Conservation (phyloP, 345 rosid species). For the Gossypium mustelinum region DNA sequence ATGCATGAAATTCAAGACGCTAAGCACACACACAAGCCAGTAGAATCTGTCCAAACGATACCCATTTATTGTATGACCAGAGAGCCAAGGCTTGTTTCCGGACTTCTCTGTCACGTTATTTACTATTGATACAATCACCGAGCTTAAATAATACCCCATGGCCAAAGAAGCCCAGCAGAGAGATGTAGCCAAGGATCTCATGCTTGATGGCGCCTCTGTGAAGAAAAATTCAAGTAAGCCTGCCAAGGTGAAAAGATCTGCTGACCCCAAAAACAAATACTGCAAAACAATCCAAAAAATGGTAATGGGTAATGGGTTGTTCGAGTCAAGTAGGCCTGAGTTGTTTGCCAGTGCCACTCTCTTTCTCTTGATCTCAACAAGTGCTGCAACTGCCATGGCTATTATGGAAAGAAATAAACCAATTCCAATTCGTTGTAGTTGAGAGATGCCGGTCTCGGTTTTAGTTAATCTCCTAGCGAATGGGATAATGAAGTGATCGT, state of each 20-base stretch:
- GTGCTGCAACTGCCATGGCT: slow-evolving; percentile 72
- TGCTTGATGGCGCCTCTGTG: slow-evolving; percentile 68
- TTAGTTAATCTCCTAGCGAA: slow-evolving; percentile 55
- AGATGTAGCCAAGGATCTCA: slow-evolving; percentile 77
- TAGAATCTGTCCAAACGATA: slow-evolving; percentile 55
- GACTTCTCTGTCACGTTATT: slow-evolving; percentile 43
- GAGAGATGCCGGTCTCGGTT: slow-evolving; percentile 66
- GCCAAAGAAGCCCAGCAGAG: slow-evolving; percentile 78
- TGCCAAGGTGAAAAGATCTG: slow-evolving; percentile 77
- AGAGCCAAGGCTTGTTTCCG: slow-evolving; percentile 49
- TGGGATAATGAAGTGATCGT: slow-evolving; percentile 67
- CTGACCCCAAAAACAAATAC: slow-evolving; percentile 69
- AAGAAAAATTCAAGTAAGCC: slow-evolving; percentile 76
- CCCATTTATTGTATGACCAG: slow-evolving; percentile 39
- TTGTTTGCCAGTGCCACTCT: slow-evolving; percentile 39
- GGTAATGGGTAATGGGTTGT: slow-evolving; percentile 42
- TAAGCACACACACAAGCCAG: slow-evolving; percentile 58
- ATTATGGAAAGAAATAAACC: slow-evolving; percentile 59
- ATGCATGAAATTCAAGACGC: slow-evolving; percentile 52
- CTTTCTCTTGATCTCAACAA: slow-evolving; percentile 65
- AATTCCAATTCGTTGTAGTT: slow-evolving; percentile 64
- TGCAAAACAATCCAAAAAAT: slow-evolving; percentile 77
- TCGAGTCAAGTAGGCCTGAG: slow-evolving; percentile 37
- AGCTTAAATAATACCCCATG: slow-evolving; percentile 68
- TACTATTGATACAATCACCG: slow-evolving; percentile 61